Percentiles rank a stretch among this genome's conserved stretches.
phyloP scores from a whole-genome alignment of 306 rosid genomes.

The Vigna radiata region DNA sequence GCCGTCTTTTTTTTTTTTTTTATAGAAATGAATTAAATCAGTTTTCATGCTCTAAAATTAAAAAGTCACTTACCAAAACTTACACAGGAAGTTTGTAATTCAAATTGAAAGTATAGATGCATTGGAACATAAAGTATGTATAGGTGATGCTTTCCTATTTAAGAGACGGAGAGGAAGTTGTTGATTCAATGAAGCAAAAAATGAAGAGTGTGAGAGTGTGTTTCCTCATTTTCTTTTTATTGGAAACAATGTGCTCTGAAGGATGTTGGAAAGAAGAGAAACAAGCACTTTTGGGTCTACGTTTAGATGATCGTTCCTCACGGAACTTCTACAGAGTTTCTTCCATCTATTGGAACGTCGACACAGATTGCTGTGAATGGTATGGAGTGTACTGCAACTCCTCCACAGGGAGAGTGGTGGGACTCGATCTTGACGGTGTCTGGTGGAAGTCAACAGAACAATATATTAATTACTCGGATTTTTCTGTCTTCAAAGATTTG shows the following conservation, averaged over 20 bases:
- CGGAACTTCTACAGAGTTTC: no score
- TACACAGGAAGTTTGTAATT: no score
- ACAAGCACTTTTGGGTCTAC: background rate
- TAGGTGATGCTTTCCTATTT: no score
- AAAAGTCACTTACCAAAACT: no score
- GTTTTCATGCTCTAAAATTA: no score
- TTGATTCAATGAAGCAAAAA: background rate
- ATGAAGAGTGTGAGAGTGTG: background rate
- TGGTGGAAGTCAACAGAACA: no score
- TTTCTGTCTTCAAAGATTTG: constrained; percentile 20
- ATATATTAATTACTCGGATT: constrained; percentile 27
- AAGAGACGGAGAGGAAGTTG: no score
- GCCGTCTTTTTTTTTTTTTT: no score
- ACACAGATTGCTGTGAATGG: constrained; percentile 32
- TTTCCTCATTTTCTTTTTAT: background rate
- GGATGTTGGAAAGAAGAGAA: constrained; percentile 39
- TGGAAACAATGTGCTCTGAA: background rate
- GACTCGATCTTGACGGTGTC: background rate
- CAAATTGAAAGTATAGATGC: no score
- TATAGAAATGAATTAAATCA: no score
- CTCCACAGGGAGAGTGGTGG: background rate
- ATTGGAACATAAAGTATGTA: no score
- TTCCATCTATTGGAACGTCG: background rate
- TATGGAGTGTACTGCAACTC: constrained; percentile 21
- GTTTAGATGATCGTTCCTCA: background rate